Evolutionary conservation across 2,329 filamentous ascomycete genomes (phyloP), one percentile per base, ranked within the genome.

Genomic region (Sporothrix pallida): DNA sequence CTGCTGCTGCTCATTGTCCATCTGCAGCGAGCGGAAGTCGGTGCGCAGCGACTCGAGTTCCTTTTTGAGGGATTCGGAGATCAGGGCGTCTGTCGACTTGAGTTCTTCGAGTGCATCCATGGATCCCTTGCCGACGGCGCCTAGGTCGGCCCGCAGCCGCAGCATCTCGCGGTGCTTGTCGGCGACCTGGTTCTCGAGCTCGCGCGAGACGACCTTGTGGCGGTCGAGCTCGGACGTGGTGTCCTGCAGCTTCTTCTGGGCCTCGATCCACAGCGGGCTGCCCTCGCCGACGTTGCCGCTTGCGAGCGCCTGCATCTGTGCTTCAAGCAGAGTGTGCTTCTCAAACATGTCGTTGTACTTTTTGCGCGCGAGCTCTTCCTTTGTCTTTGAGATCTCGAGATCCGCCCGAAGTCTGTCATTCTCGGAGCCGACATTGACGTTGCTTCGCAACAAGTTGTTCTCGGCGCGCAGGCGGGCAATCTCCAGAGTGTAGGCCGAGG

Each of bases 381-480:
- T 85, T 70, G 84, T 83, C 72, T 84, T 86, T 73, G 86, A 81
- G 73, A 87, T 84, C 67, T 91, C 88, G 44, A 90, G 82, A 75
- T 91, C 87, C 71, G 83, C 83, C 44, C 87, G 84, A 63, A 91
- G 81, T 60, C 84, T 82, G 60, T 86, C 85, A 73, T 86, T 87
- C 76, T 89, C 87, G 1, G 87, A 86, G 8, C 85, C 85, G 8
- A 86, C 86, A 10, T 85, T 85, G 70, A 88, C 83, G 69, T 85
- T 88, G 75, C 84, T 87, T 74, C 86, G 86, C 13, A 91, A 81
- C 8, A 91, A 80, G 50, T 86, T 85, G 77, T 90, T 90, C 80
- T 91, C 90, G 6, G 89, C 87, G 78, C 87, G 88, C 67, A 91
- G 82, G 48, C 89, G 86, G 44, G 87, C 87, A 26, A 89, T 79